Conservation (phyloP, 1,284 basidiomycete species). For the Puccinia polysora region DNA sequence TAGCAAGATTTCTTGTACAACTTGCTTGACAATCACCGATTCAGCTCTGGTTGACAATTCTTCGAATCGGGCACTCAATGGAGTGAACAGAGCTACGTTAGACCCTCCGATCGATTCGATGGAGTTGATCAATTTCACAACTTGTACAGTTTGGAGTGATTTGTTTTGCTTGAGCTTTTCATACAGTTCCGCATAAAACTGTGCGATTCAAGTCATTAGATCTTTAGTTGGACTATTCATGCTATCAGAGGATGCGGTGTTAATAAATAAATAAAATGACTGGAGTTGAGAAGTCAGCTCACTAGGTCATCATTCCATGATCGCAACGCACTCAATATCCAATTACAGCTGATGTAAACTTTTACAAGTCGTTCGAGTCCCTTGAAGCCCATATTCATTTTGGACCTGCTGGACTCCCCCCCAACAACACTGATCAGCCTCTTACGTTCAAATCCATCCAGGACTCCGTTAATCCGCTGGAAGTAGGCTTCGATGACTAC, state of each 20-base stretch:
- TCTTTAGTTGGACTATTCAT: not conserved
- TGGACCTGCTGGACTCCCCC: not conserved
- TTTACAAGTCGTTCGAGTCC: slow-evolving; percentile 22
- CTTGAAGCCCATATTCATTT: slow-evolving; percentile 9
- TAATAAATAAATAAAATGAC: not conserved
- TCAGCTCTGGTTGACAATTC: not conserved
- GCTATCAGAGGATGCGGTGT: too few species aligned
- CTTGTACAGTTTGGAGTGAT: not conserved
- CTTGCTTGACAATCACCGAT: slow-evolving; percentile 3
- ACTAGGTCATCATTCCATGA: slow-evolving; percentile 36
- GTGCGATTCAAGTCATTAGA: not conserved
- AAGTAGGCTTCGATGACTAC: not conserved
- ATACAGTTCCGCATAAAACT: slow-evolving; percentile 33
- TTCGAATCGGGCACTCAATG: slow-evolving; percentile 8
- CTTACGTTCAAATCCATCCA: slow-evolving; percentile 17
- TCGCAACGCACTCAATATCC: not conserved
- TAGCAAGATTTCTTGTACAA: not conserved
- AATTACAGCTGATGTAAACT: slow-evolving; percentile 10
- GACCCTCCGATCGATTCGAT: not conserved
- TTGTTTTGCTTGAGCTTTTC: slow-evolving; percentile 18
- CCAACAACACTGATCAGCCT: not conserved
- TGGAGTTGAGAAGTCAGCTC: not conserved
- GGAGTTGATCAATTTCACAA: not conserved
- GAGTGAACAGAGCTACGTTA: slow-evolving; percentile 11
- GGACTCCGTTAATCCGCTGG: not conserved